phyloP scores from a whole-genome alignment of 108 stramenopile species.

The Skeletonema menzelii region DNA sequence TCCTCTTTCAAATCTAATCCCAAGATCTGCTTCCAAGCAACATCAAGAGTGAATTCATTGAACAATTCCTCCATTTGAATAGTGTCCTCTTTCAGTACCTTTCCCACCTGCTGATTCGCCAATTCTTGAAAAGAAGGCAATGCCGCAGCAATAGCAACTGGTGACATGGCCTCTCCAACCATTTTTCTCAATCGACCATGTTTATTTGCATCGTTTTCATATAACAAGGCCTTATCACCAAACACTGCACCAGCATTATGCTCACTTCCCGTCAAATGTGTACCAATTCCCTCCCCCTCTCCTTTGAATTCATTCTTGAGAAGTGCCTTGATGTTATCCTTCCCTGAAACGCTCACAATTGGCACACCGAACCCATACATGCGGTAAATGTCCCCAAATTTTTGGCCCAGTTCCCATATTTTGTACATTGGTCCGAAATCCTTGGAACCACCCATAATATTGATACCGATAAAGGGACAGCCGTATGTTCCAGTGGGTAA shows the following conservation, averaged over 20 bases:
- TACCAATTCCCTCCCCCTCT: background rate
- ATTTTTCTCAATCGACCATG: conserved; percentile 31
- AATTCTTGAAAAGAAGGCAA: conserved; percentile 35
- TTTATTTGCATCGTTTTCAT: conserved; percentile 25
- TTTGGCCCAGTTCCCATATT: conserved; percentile 1
- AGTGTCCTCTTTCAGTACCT: conserved; percentile 6
- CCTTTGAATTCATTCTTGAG: conserved; percentile 20
- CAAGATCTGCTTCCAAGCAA: conserved; percentile 51
- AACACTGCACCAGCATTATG: conserved; percentile 1
- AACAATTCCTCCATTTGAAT: conserved; percentile 46
- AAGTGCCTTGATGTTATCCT: conserved; percentile 21
- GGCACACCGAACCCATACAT: conserved; percentile 7
- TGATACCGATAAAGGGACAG: conserved; percentile 1
- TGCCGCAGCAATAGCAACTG: conserved; percentile 14
- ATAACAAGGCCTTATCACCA: conserved; percentile 19
- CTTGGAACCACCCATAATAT: background rate
- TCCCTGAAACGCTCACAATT: conserved; percentile 9
- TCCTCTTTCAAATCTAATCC: conserved; percentile 41
- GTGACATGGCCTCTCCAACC: conserved; percentile 40
- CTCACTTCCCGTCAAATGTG: background rate
- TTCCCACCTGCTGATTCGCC: conserved; percentile 14
- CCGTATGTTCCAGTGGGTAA: conserved; percentile 13
- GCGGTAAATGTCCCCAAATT: conserved; percentile 18
- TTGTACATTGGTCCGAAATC: conserved; percentile 15
- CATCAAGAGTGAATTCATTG: conserved; percentile 30